phyloP scores from a whole-genome alignment of 1,284 basidiomycete species.

The Rugosomyces carneus region DNA sequence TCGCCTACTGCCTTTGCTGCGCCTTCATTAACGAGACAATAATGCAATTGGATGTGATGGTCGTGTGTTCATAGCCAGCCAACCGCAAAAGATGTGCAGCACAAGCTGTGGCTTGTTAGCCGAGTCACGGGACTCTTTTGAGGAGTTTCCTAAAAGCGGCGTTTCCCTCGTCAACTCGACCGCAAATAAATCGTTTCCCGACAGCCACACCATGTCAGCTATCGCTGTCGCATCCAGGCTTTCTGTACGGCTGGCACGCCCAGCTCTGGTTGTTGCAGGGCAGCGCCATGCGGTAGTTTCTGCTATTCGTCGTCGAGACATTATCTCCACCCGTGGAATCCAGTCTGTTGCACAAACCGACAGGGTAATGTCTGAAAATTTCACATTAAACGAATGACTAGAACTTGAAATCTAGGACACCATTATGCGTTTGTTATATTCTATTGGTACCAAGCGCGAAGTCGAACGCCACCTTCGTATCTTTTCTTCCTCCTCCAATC shows the following conservation, averaged over 20 bases:
- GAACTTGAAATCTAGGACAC: constrained; percentile 58
- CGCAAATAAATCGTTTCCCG: background rate
- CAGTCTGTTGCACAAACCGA: constrained; percentile 56
- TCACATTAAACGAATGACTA: background rate
- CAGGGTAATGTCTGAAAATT: constrained; percentile 35
- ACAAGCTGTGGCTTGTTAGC: constrained; percentile 6
- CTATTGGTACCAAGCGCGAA: constrained; percentile 91
- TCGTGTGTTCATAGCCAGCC: constrained; percentile 10
- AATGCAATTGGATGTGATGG: constrained; percentile 6
- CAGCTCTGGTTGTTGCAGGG: constrained; percentile 39
- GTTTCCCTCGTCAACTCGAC: background rate
- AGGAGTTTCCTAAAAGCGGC: constrained; percentile 9
- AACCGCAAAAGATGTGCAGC: constrained; percentile 26
- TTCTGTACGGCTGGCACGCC: constrained; percentile 17
- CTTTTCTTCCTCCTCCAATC: constrained; percentile 84
- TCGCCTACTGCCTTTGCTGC: too few species aligned
- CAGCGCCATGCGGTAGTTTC: constrained; percentile 42
- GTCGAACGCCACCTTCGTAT: constrained; percentile 95
- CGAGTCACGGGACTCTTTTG: constrained; percentile 13
- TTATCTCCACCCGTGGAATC: constrained; percentile 31
- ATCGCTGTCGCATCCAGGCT: constrained; percentile 18
- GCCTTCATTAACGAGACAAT: too few species aligned
- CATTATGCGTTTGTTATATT: constrained; percentile 90
- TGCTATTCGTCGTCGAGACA: constrained; percentile 28
- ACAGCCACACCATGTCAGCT: constrained; percentile 18